These are phyloP conservation scores for Fusarium graminum DNA, from an alignment of 2,329 filamentous ascomycete species.

Conservation along the genomic window DNA sequence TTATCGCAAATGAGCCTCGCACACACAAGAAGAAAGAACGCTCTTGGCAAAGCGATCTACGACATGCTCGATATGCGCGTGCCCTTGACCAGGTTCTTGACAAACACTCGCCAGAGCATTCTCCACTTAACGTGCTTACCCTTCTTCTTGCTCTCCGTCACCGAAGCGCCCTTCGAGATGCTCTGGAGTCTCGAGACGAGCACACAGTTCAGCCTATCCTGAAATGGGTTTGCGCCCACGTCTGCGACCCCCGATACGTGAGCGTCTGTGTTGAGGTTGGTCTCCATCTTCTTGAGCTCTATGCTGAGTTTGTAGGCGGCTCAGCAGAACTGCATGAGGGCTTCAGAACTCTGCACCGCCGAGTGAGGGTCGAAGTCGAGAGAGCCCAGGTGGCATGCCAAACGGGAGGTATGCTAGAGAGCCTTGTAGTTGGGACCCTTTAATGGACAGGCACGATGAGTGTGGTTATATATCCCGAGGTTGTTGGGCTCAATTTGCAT, in stretches of 20 bases:
- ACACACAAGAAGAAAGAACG: conserved; percentile 71
- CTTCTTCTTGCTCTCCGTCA: conserved; percentile 88
- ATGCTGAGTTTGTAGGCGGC: conserved; percentile 81
- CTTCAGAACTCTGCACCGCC: conserved; percentile 75
- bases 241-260: conserved; percentile 86
- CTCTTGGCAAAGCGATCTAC: conserved; percentile 84
- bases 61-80: conserved; percentile 79
- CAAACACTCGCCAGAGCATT: conserved; percentile 63
- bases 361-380: conserved; percentile 83
- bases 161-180: conserved; percentile 84
- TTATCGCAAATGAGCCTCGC: conserved; percentile 79
- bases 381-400: conserved; percentile 85
- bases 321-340: conserved; percentile 78
- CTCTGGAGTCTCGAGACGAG: conserved; percentile 85
- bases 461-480: conserved; percentile 42
- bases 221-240: conserved; percentile 83
- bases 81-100: conserved; percentile 85
- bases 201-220: conserved; percentile 84
- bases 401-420: conserved; percentile 90
- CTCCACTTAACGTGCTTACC: conserved; percentile 76
- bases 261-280: conserved; percentile 85
- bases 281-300: conserved; percentile 86
- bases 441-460: conserved; percentile 37
- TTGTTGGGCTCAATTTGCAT: conserved; percentile 47
- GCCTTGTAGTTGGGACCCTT: conserved; percentile 60